Evolutionary conservation across 1,284 basidiomycete genomes (phyloP), one percentile per base, ranked within the genome.

Genomic region (Athelia psychrophila): DNA sequence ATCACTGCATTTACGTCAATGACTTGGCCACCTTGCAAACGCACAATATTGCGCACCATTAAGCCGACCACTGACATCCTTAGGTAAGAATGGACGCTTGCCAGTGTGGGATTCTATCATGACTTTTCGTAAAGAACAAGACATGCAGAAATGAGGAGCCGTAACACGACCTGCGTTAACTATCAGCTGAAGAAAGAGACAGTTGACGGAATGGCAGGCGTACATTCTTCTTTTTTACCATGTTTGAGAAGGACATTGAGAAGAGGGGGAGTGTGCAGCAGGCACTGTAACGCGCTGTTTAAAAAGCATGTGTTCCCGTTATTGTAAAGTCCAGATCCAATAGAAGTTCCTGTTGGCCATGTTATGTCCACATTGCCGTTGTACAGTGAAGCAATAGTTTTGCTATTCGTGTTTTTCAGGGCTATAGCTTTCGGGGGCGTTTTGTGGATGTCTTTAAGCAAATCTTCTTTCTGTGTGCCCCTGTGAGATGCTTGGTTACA

Each of bases 251-350:
- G 68, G 33, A 91, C 71, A 56, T 83, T 80, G 25, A 97, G 78
- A 18, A 99, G 79, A 2, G 95, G 94, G 9, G 95, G 88, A 0
- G 96, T 98, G 67, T 99, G 95, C 19, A 98, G 72, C 47, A 99
- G 79, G 60, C 94, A 93, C 74, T 99, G 97, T 53, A 99, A 74
- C 30, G 91, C 92, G 58, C 93, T 95, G 71, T 99, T 99, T 61
- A 98, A 76, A 71, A 98, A 99, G 72, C 97, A 99, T 1, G 94
- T 97, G 68, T 98, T 99, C 48, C 94, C 94, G n/a, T 76, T 86
- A 71, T 99, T 99, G 63, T 84, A 76, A 33, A 99, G 75, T 1
- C 96, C 96, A 52, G 64, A 68, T 19, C 80, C 89, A 53, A 80
- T 68, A 49, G 61, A 64, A 50, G 67, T 67, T 44, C 64, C 65